Evolutionary conservation across 371 early-diverging fungal species (phyloP), one percentile per base, ranked within the genome.

Genomic region (Rhizopus stolonifer): DNA sequence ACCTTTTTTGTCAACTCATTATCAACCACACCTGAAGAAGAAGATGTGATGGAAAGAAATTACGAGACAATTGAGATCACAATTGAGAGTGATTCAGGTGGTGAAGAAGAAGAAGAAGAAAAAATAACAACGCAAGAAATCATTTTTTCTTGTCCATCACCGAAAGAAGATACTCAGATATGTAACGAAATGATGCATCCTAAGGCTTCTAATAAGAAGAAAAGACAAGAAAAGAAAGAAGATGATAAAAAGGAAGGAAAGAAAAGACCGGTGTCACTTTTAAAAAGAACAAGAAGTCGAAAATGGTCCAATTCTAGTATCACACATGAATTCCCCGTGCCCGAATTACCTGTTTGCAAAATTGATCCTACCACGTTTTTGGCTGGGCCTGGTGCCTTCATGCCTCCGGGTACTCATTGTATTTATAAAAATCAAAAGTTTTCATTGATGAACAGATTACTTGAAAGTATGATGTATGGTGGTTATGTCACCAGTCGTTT

Each of bases 401-500:
- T n/a, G 36, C 15, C 36, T n/a, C 15, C 10, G 3, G 24, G 24
- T 10, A 29, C 2, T 19, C 22, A 17, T 1, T 21, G 38, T 22
- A 7, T 18, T 34, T 10, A 34, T 22, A 4, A 38, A 39, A 49
- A 36, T n/a, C 3, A 22, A 14, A 10, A 25, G 19, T 19, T 57
- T 19, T 15, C 5, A 4, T 42, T 67, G 0, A 61, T 64, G 46
- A 33, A 61, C 11, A 49, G 62, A 5, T n/a, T 67, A 1, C 33
- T 44, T 6, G 50, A 53, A 33, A 56, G 62, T 32, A 65, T 71
- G 52, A 42, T 45, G n/a, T 38, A 61, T n/a, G 72, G 72, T 18
- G 68, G 68, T 10, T 63, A 60, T 46, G 21, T 72, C 7, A 65
- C 66, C 1, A 47, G 48, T n/a, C 32, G 52, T 3, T 29, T 72